Percentiles rank a stretch among this genome's conserved stretches.
phyloP scores from a whole-genome alignment of 768 basidiomycete genomes.

The Naganishia vaughanmartiniae region DNA sequence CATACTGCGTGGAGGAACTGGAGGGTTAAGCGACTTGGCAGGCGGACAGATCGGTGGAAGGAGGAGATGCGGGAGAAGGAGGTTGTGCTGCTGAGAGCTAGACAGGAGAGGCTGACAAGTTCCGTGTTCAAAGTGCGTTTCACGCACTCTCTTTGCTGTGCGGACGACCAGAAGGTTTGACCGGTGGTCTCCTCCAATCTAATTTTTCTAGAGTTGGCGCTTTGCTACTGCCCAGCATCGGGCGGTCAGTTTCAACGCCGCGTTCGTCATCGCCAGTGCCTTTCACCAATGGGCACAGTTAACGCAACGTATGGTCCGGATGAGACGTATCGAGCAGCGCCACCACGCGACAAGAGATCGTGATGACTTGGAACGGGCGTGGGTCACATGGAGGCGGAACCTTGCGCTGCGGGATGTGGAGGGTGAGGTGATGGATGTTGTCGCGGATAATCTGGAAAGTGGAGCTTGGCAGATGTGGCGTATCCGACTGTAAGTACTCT shows the following conservation, averaged over 20 bases:
- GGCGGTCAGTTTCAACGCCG: conserved; percentile 21
- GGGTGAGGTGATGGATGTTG: neutral
- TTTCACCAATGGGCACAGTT: conserved; percentile 10
- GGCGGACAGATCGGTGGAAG: conserved; percentile 21
- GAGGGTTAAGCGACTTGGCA: conserved; percentile 19
- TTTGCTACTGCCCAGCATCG: conserved; percentile 15
- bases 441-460: conserved; percentile 1
- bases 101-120: conserved; percentile 10
- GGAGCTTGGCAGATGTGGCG: conserved; percentile 5
- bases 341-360: conserved; percentile 5
- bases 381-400: conserved; percentile 1
- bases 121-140: conserved; percentile 14
- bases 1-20: conserved; percentile 9
- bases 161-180: neutral
- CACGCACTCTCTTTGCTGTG: neutral
- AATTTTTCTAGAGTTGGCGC: neutral
- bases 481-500: neutral
- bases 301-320: neutral
- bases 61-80: conserved; percentile 21
- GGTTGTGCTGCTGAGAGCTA: neutral
- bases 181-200: too few species aligned
- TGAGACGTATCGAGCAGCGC: conserved; percentile 13
- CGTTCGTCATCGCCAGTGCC: conserved; percentile 13
- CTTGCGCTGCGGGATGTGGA: neutral
- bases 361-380: neutral